Percentiles rank a stretch among this genome's conserved stretches.
Evolutionary conservation across 1,284 basidiomycete genomes (phyloP).

Genomic region (Athelia psychrophila): DNA sequence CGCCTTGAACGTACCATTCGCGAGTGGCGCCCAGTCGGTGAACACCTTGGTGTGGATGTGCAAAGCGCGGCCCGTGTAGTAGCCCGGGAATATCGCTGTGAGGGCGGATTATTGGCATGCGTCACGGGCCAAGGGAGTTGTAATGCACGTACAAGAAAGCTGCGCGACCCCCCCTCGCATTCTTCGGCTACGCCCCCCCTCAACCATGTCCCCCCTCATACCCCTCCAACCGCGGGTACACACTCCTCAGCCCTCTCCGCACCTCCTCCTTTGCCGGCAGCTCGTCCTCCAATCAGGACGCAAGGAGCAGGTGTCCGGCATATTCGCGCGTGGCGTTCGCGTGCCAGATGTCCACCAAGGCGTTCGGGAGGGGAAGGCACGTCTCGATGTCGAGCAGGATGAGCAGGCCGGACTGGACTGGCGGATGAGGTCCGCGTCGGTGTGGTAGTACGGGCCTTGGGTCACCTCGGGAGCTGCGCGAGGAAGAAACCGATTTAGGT

Average conservation of each 20-base stretch:
- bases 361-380: constrained; percentile 64
- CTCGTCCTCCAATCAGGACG: constrained; percentile 35
- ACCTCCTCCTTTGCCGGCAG: constrained; percentile 42
- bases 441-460: constrained; percentile 50
- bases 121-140: too few species aligned
- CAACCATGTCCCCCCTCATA: constrained; percentile 48
- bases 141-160: constrained; percentile 43
- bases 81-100: constrained; percentile 66
- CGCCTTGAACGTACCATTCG: constrained; percentile 43
- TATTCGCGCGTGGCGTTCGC: constrained; percentile 54
- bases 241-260: constrained; percentile 36
- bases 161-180: constrained; percentile 62
- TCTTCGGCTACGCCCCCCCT: constrained; percentile 66
- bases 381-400: constrained; percentile 64
- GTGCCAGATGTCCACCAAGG: constrained; percentile 73
- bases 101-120: too few species aligned
- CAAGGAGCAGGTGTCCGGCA: constrained; percentile 44
- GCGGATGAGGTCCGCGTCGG: constrained; percentile 40
- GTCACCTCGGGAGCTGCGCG: constrained; percentile 41
- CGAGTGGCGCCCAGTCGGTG: constrained; percentile 30
- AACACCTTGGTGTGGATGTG: constrained; percentile 55
- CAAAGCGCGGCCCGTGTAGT: constrained; percentile 51
- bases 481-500: background rate
- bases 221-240: constrained; percentile 36
- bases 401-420: constrained; percentile 43